Conservation (phyloP, 2,329 filamentous ascomycete species). For the Fusarium praegraminearum region DNA sequence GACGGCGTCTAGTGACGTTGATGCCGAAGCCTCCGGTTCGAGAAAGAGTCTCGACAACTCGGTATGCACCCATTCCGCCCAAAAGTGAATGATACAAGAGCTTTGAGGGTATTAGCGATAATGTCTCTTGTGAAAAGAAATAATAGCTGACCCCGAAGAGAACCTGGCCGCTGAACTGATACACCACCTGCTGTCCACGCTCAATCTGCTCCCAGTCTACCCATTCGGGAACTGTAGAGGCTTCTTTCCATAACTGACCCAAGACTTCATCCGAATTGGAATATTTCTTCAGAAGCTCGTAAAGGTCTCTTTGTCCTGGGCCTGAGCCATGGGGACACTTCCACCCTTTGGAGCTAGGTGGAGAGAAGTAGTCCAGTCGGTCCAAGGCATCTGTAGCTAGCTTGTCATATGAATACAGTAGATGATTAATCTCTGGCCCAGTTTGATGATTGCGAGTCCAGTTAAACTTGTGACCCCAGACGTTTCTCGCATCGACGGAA, state of each 20-base stretch:
- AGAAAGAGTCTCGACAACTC: slow-evolving; percentile 79
- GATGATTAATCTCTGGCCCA: slow-evolving; percentile 66
- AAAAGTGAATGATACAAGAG: slow-evolving; percentile 74
- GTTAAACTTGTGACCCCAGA: slow-evolving; percentile 69
- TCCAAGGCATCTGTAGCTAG: slow-evolving; percentile 75
- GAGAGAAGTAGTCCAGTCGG: slow-evolving; percentile 70
- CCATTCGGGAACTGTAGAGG: slow-evolving; percentile 77
- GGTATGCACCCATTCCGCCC: slow-evolving; percentile 77
- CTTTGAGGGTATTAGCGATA: slow-evolving; percentile 36
- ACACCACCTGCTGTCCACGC: slow-evolving; percentile 81
- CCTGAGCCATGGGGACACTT: slow-evolving; percentile 48
- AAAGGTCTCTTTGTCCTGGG: slow-evolving; percentile 67
- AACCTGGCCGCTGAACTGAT: slow-evolving; percentile 77
- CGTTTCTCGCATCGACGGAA: slow-evolving; percentile 22
- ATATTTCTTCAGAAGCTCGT: slow-evolving; percentile 71
- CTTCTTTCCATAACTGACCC: slow-evolving; percentile 71
- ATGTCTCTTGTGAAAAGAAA: neutral
- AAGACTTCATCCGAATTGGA: slow-evolving; percentile 66
- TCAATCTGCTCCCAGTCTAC: slow-evolving; percentile 82
- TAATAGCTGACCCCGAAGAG: slow-evolving; percentile 64
- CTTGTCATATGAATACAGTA: slow-evolving; percentile 76
- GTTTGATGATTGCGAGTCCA: slow-evolving; percentile 75
- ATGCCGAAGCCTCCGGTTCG: slow-evolving; percentile 80
- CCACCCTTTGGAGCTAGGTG: slow-evolving; percentile 44
- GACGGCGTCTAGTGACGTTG: slow-evolving; percentile 72